Evolutionary conservation across 495 filamentous ascomycete species (phyloP), one percentile per base, ranked within the genome.

Genomic region (Trichoderma erinaceum): DNA sequence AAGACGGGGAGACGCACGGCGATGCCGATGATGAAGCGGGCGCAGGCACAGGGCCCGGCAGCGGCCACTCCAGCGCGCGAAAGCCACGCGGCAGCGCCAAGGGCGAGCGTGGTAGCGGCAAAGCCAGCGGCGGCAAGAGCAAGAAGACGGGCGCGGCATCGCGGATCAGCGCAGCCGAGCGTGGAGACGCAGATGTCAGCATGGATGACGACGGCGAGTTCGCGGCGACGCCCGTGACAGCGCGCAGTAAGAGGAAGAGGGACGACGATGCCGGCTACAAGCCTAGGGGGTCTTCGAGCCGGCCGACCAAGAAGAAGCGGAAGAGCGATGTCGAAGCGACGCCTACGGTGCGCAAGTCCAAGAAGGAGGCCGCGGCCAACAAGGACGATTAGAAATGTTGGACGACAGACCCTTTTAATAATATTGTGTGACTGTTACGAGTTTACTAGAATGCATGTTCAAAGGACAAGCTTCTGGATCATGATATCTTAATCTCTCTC

Each of bases 191-290:
- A 48, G 64, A 69, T 41, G 65, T 83, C 76, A 81, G 80, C 66
- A 80, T 82, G 18, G 79, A 80, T 23, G 86, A 87, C 58, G 87
- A 89, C 74, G 78, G 78, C 21, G 81, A 81, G 4, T 50, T 67
- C 21, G 27, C 83, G 88, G 76, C 73, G 76, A 74, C 58, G 63
- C 61, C 61, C 66, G 12, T 80, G 73, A 84, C 73, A 73, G 83
- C 68, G 68, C 58, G 43, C 25, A 61, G 76, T 16, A 80, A 79
- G 72, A 67, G 77, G 21, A 82, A 90, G 82, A 83, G 85, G 66
- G 86, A 87, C 41, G 90, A 92, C 25, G 91, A 93, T 74, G 78
- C 81, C 15, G 86, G 86, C 12, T 92, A 92, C 72, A 78, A 88
- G 70, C 87, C 89, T 3, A 92, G 92, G 74, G 87, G 88, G 0